A percentile compares a stretch with the other conserved stretches of the same genome.
Evolutionary conservation across 2,329 filamentous ascomycete genomes (phyloP).

Genomic region (Phaeoacremonium minimum): DNA sequence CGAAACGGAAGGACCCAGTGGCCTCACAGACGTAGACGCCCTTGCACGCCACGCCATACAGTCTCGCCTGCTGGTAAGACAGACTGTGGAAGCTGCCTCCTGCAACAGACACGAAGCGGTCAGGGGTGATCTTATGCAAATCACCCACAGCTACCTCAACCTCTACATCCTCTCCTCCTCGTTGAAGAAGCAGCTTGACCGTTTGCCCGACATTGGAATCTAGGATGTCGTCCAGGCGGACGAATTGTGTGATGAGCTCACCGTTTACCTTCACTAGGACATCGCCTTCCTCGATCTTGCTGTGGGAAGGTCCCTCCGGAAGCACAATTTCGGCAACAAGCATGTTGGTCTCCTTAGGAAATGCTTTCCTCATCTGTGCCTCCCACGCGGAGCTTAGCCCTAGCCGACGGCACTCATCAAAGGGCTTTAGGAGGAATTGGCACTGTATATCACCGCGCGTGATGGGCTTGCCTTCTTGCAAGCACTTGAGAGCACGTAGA

Average conservation of each 20-base stretch:
- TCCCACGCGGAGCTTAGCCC: slow-evolving; percentile 85
- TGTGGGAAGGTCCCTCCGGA: slow-evolving; percentile 81
- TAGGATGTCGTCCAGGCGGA: slow-evolving; percentile 84
- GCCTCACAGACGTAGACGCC: slow-evolving; percentile 96
- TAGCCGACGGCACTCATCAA: slow-evolving; percentile 90
- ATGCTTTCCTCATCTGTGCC: slow-evolving; percentile 73
- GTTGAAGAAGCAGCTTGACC: slow-evolving; percentile 79
- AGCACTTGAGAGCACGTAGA: slow-evolving; percentile 77
- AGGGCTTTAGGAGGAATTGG: slow-evolving; percentile 94
- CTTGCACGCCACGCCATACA: slow-evolving; percentile 88
- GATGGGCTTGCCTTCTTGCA: slow-evolving; percentile 71
- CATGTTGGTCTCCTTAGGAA: slow-evolving; percentile 94
- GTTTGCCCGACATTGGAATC: slow-evolving; percentile 78
- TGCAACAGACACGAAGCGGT: slow-evolving; percentile 90
- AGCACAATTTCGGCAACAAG: slow-evolving; percentile 93
- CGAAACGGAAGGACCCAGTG: slow-evolving; percentile 79
- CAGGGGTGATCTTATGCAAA: slow-evolving; percentile 89
- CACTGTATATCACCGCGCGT: slow-evolving; percentile 96
- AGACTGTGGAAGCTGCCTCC: slow-evolving; percentile 94
- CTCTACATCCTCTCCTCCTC: slow-evolving; percentile 82
- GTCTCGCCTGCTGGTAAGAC: slow-evolving; percentile 94
- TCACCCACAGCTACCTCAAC: slow-evolving; percentile 83
- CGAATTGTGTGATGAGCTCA: slow-evolving; percentile 88
- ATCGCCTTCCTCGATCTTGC: slow-evolving; percentile 89
- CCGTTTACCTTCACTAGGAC: slow-evolving; percentile 91